These are phyloP conservation scores for Xylariaceae sp. DNA, from an alignment of 2,329 filamentous ascomycete genomes.

Conservation along the genomic window DNA sequence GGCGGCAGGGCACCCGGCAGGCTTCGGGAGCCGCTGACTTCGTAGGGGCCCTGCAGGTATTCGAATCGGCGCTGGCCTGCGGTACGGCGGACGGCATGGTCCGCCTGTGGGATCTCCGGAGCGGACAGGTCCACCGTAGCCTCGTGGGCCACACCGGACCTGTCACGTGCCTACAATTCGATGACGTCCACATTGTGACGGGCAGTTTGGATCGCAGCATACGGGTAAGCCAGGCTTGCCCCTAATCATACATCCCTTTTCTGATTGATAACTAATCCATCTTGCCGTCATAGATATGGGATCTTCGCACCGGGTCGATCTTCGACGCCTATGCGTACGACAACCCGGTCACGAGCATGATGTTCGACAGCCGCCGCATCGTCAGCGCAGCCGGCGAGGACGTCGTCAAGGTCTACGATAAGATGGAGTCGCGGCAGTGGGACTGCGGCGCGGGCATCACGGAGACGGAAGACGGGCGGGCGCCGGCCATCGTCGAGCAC, in stretches of 20 bases:
- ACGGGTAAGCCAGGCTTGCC: constrained; percentile 60
- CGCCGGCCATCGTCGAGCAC: constrained; percentile 68
- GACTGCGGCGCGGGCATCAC: constrained; percentile 82
- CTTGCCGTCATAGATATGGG: constrained; percentile 74
- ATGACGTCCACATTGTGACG: constrained; percentile 91
- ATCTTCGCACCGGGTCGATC: constrained; percentile 91
- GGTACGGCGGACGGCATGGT: constrained; percentile 98
- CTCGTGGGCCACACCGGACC: constrained; percentile 93
- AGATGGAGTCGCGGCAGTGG: constrained; percentile 93
- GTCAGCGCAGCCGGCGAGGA: constrained; percentile 86
- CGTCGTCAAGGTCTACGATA: constrained; percentile 97
- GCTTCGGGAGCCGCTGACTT: constrained; percentile 75
- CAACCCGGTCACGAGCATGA: constrained; percentile 87
- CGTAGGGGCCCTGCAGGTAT: constrained; percentile 90
- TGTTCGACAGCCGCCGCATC: constrained; percentile 89
- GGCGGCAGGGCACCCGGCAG: constrained; percentile 68
- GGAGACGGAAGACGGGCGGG: constrained; percentile 61
- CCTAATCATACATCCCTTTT: background rate
- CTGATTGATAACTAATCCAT: background rate
- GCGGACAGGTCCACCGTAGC: constrained; percentile 94
- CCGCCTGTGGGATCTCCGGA: constrained; percentile 90
- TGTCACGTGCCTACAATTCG: constrained; percentile 91
- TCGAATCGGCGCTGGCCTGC: constrained; percentile 91
- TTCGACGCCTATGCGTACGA: constrained; percentile 96
- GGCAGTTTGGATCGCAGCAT: constrained; percentile 90